Base-by-base conservation (phyloP, 2,329 filamentous ascomycete species). In the Clonostachys byssicola region DNA sequence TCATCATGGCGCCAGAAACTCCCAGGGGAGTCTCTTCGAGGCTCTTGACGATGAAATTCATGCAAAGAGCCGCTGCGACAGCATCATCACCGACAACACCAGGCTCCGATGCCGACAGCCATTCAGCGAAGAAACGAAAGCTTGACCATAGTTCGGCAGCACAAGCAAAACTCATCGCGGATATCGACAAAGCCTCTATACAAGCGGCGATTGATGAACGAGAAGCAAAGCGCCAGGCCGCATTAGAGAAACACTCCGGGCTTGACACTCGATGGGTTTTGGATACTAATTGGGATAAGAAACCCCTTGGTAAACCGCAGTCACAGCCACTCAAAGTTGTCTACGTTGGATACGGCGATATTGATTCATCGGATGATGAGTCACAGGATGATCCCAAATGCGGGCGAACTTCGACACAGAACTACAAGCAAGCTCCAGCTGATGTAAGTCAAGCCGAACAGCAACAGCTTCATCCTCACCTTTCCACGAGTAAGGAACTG, bases 41-140 rank as follows among this genome's bases (percentile, higher is more conserved):
- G 55, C 84, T 96, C 43, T 77, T 95, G 61, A 92, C 88, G 36
- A 96, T 96, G 91, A 95, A 95, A 73, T 96, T 96, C 64, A 96
- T 96, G 92, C 92, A 95, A 74, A 82, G 92, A 59, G 88, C 88
- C 52, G 86, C 84, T 44, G 83, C 85, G 14, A 39, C 36, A 44
- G 71, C 72, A 34, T 68, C 59, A n/a, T 39, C 36, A 12, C 36
- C 23, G 9, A 30, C 23, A 50, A 60, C 66, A 44, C 63, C 71
- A 16, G 71, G 71, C 50, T 64, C 78, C 52, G 60, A 72, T 57
- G 67, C 69, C 44, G 75, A 79, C 17, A 71, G 76, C 16, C 79
- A 63, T 59, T 75, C 65, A 49, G 69, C 78, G 13, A 91, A 92
- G 65, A 83, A 83, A 54, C 78, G 81, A 53, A 87, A 85, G 59